Evolutionary conservation across 2,329 filamentous ascomycete genomes (phyloP).

Genomic region (Fonsecaea monophora): DNA sequence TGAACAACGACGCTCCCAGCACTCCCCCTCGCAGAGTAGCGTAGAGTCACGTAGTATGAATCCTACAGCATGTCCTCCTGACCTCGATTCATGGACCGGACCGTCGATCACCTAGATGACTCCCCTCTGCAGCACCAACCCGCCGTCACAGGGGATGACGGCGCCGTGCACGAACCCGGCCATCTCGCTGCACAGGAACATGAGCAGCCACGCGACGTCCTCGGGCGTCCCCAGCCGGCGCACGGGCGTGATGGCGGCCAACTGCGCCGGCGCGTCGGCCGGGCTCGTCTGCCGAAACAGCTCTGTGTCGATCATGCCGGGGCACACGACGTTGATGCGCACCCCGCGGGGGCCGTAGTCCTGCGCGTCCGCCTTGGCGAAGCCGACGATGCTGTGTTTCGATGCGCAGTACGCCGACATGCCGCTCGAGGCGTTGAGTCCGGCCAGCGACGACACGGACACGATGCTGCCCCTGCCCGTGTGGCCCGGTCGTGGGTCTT

Average conservation of each 20-base stretch:
- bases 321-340: constrained; percentile 49
- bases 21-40: too few relatives aligned
- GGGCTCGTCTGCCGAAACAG: constrained; percentile 20
- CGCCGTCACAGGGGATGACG: constrained; percentile 17
- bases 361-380: constrained; percentile 51
- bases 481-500: constrained; percentile 47
- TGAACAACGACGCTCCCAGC: too few relatives aligned
- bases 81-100: too few relatives aligned
- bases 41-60: too few relatives aligned
- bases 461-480: constrained; percentile 56
- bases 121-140: constrained; percentile 1
- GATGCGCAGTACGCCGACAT: constrained; percentile 51
- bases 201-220: constrained; percentile 10
- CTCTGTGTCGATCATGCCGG: constrained; percentile 50
- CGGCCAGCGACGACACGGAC: constrained; percentile 61
- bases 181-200: constrained; percentile 10
- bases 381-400: constrained; percentile 54
- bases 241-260: constrained; percentile 14
- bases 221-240: not conserved
- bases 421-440: constrained; percentile 52
- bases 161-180: constrained; percentile 17
- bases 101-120: not conserved
- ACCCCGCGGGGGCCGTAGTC: constrained; percentile 46
- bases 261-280: constrained; percentile 7
- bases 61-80: too few relatives aligned